These are phyloP conservation scores for Hypoxylon fuscum DNA, from an alignment of 495 filamentous ascomycete genomes.

Conservation along the genomic window DNA sequence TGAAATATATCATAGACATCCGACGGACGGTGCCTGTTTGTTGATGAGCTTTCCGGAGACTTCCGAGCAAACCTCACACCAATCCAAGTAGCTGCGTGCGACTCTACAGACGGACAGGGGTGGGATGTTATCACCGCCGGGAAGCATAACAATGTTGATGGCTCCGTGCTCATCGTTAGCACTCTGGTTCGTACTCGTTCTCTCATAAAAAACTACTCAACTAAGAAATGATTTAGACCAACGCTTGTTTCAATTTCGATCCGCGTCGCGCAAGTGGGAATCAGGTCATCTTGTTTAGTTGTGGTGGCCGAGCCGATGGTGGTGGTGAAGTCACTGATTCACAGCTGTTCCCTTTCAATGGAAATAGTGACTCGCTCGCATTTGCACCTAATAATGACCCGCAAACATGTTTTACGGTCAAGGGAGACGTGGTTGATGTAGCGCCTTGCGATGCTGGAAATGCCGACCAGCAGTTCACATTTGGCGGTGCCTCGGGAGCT, in stretches of 20 bases:
- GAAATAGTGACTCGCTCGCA: constrained; percentile 50
- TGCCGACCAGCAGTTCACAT: constrained; percentile 57
- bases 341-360: constrained; percentile 58
- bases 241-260: constrained; percentile 66
- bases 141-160: constrained; percentile 55
- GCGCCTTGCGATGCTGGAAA: constrained; percentile 53
- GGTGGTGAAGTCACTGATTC: constrained; percentile 59
- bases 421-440: constrained; percentile 55
- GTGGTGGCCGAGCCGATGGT: constrained; percentile 65
- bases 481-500: constrained; percentile 44
- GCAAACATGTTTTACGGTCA: constrained; percentile 57
- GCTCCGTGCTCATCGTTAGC: constrained; percentile 61
- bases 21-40: constrained; percentile 61
- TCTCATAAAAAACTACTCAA: neutral
- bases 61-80: constrained; percentile 66
- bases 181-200: constrained; percentile 49
- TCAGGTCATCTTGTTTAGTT: constrained; percentile 62
- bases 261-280: constrained; percentile 55
- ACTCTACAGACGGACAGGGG: constrained; percentile 57
- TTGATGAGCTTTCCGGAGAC: constrained; percentile 64
- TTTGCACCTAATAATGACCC: constrained; percentile 54
- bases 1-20: constrained; percentile 50
- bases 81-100: constrained; percentile 59
- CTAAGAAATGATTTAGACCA: constrained; percentile 48
- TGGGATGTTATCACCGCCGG: constrained; percentile 65